Conservation (phyloP, 1,284 basidiomycete genomes). For the Chondrostereum purpureum region DNA sequence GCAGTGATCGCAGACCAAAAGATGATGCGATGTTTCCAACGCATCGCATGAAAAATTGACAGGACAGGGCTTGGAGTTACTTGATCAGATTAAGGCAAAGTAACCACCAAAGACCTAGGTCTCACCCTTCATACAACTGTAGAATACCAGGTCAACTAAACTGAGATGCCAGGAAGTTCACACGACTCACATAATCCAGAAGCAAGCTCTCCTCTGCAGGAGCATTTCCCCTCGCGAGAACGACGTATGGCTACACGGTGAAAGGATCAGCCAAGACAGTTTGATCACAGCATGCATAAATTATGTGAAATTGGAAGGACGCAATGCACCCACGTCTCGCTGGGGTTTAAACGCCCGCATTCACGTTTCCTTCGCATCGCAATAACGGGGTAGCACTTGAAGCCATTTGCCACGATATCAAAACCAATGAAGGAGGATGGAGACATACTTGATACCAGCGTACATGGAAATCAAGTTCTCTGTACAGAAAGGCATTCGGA, state of each 20-base stretch:
- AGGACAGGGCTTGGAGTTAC: constrained; percentile 24
- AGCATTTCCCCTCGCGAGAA: constrained; percentile 42
- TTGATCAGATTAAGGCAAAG: background rate
- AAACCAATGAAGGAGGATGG: constrained; percentile 6
- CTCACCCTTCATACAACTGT: constrained; percentile 39
- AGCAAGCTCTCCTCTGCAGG: constrained; percentile 49
- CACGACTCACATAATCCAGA: constrained; percentile 50
- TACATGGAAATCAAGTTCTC: constrained; percentile 41
- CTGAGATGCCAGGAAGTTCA: constrained; percentile 4
- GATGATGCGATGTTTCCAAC: constrained; percentile 45
- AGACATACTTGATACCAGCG: constrained; percentile 41
- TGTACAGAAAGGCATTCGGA: constrained; percentile 33
- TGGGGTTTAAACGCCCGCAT: too few relatives aligned
- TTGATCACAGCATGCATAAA: too few relatives aligned
- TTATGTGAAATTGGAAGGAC: too few relatives aligned
- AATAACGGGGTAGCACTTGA: too few relatives aligned
- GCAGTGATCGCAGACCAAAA: constrained; percentile 41
- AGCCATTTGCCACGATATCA: too few relatives aligned
- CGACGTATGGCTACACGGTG: constrained; percentile 47
- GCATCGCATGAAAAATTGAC: constrained; percentile 32
- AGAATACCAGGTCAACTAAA: background rate
- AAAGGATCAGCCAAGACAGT: too few relatives aligned
- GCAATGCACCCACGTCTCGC: too few relatives aligned
- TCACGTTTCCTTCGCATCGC: too few relatives aligned
- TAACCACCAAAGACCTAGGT: background rate